Evolutionary conservation across 75 land plant species (phyloP), one percentile per base, ranked within the genome.

Genomic region (Sequoiadendron giganteum): DNA sequence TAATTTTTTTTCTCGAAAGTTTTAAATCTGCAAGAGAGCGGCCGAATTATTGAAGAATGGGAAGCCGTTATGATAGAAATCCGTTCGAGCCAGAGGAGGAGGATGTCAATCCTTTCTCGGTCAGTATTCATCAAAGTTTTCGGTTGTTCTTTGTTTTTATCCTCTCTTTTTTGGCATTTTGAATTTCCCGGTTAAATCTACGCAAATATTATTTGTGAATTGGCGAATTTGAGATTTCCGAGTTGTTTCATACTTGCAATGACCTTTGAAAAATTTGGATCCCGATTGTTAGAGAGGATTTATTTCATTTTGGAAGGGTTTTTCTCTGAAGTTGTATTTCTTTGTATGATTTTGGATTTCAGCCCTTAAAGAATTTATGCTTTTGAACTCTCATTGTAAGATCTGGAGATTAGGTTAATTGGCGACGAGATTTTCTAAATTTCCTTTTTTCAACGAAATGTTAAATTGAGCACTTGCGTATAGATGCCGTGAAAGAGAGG

Each of bases 81-180:
- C 95, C 94, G 28, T 94, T 94, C 90, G 95, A 93, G 9, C 84
- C 84, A 28, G 84, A 81, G 49, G 94, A 94, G 77, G 94, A 93
- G 90, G 88, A 91, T 79, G 95, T 94, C 82, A 94, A 94, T 86
- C 95, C 95, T 14, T 94, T 94, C 85, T 76, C 95, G 85, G 95
- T 94, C 39, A 88, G 88, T 91, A 25, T 83, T 83, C 11, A 0
- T 83, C 3, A n/a, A 65, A 65, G 1, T 5, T 25, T 25, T 21
- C 8, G 28, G 6, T 21, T 7, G n/a, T 30, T 34, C 14, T 47
- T 18, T 34, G 13, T 43, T 43, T 19, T 61, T 2, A 1, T 8
- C 25, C 5, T 21, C 5, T 25, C 8, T 3, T 25, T 21, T 25
- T 6, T 19, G 70, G 5, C 28, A 61, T 4, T 25, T 7, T 2